Evolutionary conservation across 306 rosid genomes (phyloP), one percentile per base, ranked within the genome.

Genomic region (Pachyrhizus erosus): DNA sequence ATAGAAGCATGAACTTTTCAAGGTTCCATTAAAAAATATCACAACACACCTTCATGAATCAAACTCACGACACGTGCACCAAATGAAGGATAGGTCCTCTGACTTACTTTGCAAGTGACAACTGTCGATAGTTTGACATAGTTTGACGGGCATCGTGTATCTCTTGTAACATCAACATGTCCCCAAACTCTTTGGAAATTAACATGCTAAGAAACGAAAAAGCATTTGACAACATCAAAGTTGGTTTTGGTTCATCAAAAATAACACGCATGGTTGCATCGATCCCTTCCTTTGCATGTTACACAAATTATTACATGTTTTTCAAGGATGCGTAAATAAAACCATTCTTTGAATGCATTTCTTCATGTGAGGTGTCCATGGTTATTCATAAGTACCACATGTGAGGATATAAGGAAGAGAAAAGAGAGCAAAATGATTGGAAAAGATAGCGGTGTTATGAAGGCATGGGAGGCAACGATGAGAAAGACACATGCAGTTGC

Each of bases 391-490:
- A 18, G 21, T 51, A 57, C 66, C 66, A 24, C 10, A 75, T 43
- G 77, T 81, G 55, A 86, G 10, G 46, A 33, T 17, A 33, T 12
- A 46, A 14, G 8, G n/a, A 40, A 13, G 3, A 33, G 1, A 61
- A 1, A 29, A 46, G 14, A 61, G 31, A 34, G 55, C 78, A 79
- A 79, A 48, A 94, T 93, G 98, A 91, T 87, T 26, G 80, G 89
- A 75, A 89, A 77, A 86, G 97, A 91, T 0, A 89, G 92, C 34
- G 91, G 91, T 12, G 96, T 95, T 51, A 39, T 89, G 70, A 95
- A 90, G 96, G 98, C 94, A 82, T 95, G 98, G 98, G 98, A 95
- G 80, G 94, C 94, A 37, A 95, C 98, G 1, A 73, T 95, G 69
- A 90, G 94, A 46, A 93, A 79, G 65, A 95, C 98, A 2, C 93